A percentile compares a stretch with the other conserved stretches of the same genome.
phyloP scores from a whole-genome alignment of 2,329 filamentous ascomycete genomes.

The Claviceps monticola region DNA sequence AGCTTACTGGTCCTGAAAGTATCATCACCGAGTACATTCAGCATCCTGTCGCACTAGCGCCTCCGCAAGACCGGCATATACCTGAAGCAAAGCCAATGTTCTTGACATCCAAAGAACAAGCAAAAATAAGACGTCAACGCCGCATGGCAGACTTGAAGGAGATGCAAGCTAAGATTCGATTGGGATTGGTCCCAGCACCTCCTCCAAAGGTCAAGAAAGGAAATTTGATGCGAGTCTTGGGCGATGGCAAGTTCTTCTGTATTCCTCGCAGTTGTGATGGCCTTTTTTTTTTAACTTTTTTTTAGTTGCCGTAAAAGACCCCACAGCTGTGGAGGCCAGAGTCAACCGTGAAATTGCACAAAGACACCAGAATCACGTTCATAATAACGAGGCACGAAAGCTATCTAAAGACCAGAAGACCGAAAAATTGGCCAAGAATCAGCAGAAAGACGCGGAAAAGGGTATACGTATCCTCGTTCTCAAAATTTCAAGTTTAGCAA shows the following conservation, averaged over 20 bases:
- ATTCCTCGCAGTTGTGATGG: background rate
- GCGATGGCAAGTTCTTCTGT: conserved; percentile 46
- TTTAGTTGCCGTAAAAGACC: conserved; percentile 65
- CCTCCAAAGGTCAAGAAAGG: conserved; percentile 94
- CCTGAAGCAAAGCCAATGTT: conserved; percentile 80
- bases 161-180: conserved; percentile 85
- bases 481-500: conserved; percentile 77
- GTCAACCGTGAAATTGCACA: conserved; percentile 90
- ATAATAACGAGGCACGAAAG: conserved; percentile 70
- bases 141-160: conserved; percentile 91
- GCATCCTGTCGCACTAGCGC: conserved; percentile 80
- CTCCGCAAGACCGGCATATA: conserved; percentile 75
- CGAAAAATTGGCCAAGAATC: conserved; percentile 70
- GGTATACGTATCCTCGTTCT: conserved; percentile 81
- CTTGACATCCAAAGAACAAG: conserved; percentile 79
- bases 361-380: conserved; percentile 63
- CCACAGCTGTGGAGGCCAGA: conserved; percentile 87
- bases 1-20: conserved; percentile 63
- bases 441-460: conserved; percentile 76
- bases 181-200: conserved; percentile 79
- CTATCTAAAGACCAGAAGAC: conserved; percentile 76
- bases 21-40: conserved; percentile 88
- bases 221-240: conserved; percentile 93
- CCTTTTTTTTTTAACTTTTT: conserved; percentile 1
- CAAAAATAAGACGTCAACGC: conserved; percentile 77